A percentile compares a stretch with the other conserved stretches of the same genome.
phyloP scores from a whole-genome alignment of 257 asterid genomes.

The Capsicum chinense region DNA sequence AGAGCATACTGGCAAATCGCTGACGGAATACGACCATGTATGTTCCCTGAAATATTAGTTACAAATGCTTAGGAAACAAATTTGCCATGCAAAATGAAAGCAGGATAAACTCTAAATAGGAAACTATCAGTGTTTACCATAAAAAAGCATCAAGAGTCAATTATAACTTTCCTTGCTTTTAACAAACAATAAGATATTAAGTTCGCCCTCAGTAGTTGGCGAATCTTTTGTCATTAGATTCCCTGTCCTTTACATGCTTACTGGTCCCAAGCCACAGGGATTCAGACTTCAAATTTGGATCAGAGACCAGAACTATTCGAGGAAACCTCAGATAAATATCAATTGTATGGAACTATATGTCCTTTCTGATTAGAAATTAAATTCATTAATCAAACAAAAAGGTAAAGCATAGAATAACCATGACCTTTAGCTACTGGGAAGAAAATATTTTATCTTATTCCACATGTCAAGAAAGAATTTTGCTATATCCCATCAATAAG shows the following conservation, averaged over 20 bases:
- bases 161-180: background rate
- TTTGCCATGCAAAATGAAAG: background rate
- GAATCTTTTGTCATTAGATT: conserved; percentile 17
- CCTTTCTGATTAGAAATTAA: background rate
- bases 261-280: background rate
- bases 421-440: background rate
- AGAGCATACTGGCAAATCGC: conserved; percentile 70
- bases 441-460: background rate
- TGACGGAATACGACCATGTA: conserved; percentile 82
- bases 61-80: conserved; percentile 28
- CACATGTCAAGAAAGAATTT: background rate
- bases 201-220: background rate
- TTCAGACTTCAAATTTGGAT: background rate
- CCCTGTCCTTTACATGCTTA: background rate
- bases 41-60: conserved; percentile 64
- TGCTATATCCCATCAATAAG: background rate
- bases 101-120: conserved; percentile 18
- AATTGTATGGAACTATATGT: background rate
- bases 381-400: background rate
- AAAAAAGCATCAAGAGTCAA: background rate
- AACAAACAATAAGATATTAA: background rate
- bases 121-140: conserved; percentile 3
- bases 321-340: background rate
- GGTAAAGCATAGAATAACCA: background rate
- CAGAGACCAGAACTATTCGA: background rate